Percentiles rank a stretch among this genome's conserved stretches.
Conservation (phyloP, 257 asterid species). For the Sherardia arvensis region DNA sequence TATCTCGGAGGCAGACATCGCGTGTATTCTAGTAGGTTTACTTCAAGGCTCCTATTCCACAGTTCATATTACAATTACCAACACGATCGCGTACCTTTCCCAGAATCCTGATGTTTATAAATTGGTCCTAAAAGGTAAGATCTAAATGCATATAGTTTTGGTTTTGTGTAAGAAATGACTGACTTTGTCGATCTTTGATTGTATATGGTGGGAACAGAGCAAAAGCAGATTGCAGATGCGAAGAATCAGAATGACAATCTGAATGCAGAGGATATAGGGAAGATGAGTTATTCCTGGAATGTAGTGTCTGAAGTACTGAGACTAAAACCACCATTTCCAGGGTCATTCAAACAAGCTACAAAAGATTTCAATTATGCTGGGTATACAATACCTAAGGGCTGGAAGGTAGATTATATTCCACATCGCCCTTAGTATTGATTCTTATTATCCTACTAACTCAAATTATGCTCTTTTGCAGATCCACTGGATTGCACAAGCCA, state of each 20-base stretch:
- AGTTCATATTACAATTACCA: constrained; percentile 2
- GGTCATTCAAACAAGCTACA: neutral
- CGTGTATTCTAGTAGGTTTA: neutral
- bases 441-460: neutral
- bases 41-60: constrained; percentile 3
- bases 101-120: constrained; percentile 1
- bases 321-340: constrained; percentile 4
- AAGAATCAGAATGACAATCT: neutral
- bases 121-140: constrained; percentile 9
- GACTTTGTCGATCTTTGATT: no score
- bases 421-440: neutral
- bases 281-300: neutral
- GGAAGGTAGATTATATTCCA: neutral
- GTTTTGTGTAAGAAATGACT: no score
- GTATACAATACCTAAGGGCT: neutral
- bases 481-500: constrained; percentile 2
- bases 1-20: constrained; percentile 9
- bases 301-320: constrained; percentile 2
- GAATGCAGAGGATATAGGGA: neutral
- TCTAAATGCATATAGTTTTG: neutral
- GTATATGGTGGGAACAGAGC: neutral
- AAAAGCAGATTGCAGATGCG: constrained; percentile 1
- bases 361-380: neutral
- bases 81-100: constrained; percentile 5
- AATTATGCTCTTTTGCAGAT: neutral